Conservation (phyloP, 305 asterid species). For the Fraxinus greggii region DNA sequence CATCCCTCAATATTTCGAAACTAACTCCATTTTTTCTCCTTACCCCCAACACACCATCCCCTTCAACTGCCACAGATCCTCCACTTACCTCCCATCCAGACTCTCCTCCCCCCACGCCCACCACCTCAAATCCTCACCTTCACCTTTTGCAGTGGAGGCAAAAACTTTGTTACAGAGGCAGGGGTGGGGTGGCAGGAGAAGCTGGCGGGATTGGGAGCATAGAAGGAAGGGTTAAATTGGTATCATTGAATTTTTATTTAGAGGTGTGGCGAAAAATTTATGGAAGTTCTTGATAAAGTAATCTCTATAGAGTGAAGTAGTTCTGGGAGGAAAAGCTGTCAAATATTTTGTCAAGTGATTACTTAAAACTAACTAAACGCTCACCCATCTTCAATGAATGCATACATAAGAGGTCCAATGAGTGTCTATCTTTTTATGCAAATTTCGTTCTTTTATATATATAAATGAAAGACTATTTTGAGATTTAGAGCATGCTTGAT, state of each 20-base stretch:
- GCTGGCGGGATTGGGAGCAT: background rate
- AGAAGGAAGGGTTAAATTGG: background rate
- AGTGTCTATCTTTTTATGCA: constrained; percentile 8
- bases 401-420: constrained; percentile 6
- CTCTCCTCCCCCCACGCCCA: background rate
- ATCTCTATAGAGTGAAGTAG: background rate
- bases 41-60: background rate
- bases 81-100: background rate
- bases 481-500: background rate
- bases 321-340: constrained; percentile 4
- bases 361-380: background rate
- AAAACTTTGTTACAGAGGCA: background rate
- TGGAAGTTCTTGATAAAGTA: background rate
- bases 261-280: background rate
- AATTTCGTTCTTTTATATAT: background rate
- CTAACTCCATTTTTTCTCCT: background rate
- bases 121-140: background rate
- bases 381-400: constrained; percentile 16
- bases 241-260: background rate
- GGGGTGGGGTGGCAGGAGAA: background rate
- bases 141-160: background rate
- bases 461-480: background rate
- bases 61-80: background rate
- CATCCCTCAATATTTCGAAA: background rate
- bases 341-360: constrained; percentile 15